These are phyloP conservation scores for Cladosporium phlei DNA, from an alignment of 2,329 filamentous ascomycete genomes.

Conservation along the genomic window DNA sequence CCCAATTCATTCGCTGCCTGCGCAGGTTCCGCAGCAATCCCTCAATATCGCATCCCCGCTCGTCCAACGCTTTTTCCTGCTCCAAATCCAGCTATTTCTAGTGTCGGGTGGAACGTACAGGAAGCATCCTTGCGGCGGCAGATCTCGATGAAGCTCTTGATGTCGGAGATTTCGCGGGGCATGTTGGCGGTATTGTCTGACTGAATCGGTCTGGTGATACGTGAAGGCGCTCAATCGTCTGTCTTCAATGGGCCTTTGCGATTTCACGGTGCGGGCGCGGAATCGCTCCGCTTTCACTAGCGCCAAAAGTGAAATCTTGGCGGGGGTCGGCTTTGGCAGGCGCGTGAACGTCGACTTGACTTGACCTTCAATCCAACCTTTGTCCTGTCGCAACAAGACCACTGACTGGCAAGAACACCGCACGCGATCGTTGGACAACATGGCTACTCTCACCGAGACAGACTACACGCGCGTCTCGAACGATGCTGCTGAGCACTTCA, in stretches of 20 bases:
- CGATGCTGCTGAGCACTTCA: slow-evolving; percentile 65
- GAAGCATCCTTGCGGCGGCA: slow-evolving; percentile 99
- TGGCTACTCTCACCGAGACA: slow-evolving; percentile 27
- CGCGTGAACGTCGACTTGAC: neutral
- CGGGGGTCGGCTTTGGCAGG: neutral
- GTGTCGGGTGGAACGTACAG: slow-evolving; percentile 62
- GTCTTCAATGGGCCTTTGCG: neutral
- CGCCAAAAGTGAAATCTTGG: slow-evolving; percentile 2
- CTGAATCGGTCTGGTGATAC: slow-evolving; percentile 11
- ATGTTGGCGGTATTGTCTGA: slow-evolving; percentile 59
- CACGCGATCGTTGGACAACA: no score
- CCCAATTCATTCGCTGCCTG: neutral
- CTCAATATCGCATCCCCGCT: neutral
- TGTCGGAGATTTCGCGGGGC: slow-evolving; percentile 96
- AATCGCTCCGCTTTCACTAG: neutral
- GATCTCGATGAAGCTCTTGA: slow-evolving; percentile 99
- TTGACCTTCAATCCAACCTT: no score
- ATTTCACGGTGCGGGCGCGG: slow-evolving; percentile 9
- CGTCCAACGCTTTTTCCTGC: slow-evolving; percentile 8
- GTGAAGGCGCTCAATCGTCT: slow-evolving; percentile 8
- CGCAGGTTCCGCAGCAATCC: neutral
- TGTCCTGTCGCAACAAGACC: no score
- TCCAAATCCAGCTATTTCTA: neutral
- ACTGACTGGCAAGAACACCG: no score
- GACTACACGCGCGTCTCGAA: slow-evolving; percentile 27